Conservation (phyloP, 257 asterid genomes). For the Gardenia jasminoides region DNA sequence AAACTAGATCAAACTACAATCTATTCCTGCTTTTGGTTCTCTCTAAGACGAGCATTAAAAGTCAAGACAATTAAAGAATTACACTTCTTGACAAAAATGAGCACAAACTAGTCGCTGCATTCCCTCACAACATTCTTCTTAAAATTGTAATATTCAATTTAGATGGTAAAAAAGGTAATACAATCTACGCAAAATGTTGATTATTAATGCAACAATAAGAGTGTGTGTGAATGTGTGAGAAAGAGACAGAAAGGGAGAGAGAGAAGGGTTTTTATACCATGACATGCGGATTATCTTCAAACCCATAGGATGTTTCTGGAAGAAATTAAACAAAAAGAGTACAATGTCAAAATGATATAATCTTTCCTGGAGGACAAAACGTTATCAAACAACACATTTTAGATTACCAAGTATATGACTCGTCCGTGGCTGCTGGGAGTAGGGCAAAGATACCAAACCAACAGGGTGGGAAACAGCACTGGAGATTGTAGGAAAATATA, state of each 20-base stretch:
- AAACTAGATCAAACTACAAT: background rate
- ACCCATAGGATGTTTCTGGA: conserved; percentile 16
- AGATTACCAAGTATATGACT: conserved; percentile 28
- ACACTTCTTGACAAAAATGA: background rate
- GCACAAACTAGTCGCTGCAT: background rate
- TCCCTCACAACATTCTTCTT: background rate
- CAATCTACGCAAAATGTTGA: background rate
- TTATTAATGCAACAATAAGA: background rate
- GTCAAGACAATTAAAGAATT: background rate
- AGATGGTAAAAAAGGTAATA: background rate
- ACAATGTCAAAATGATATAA: conserved; percentile 4
- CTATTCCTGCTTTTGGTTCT: background rate
- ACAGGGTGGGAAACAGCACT: conserved; percentile 20
- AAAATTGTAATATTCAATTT: conserved; percentile 1
- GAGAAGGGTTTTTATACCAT: background rate
- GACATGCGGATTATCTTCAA: conserved; percentile 9
- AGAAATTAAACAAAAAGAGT: conserved; percentile 2
- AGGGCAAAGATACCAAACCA: conserved; percentile 18
- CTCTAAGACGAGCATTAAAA: background rate
- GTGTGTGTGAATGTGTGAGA: too few species aligned
- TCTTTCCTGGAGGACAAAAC: background rate
- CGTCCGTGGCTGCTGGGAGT: conserved; percentile 17
- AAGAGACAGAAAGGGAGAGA: too few species aligned
- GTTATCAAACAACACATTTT: background rate
- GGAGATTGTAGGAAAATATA: background rate